Percentiles rank a stretch among this genome's conserved stretches.
These are phyloP conservation scores for Beauveria caledonica DNA, from an alignment of 2,329 filamentous ascomycete species.

Conservation along the genomic window DNA sequence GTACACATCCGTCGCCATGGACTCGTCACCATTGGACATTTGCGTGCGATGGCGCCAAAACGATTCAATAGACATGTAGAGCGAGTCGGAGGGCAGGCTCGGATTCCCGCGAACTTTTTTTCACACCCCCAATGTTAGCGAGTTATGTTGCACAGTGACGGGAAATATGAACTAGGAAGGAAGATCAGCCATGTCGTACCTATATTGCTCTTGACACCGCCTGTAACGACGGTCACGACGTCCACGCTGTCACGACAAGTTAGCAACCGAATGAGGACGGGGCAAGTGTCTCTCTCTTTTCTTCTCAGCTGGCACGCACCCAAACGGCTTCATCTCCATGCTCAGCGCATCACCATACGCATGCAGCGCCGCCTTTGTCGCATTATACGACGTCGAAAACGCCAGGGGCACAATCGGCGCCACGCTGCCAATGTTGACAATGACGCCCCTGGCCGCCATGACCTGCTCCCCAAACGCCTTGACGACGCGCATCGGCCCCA, in stretches of 20 bases:
- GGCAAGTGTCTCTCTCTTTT: too few relatives aligned
- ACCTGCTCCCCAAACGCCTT: constrained; percentile 16
- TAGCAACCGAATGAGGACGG: neutral
- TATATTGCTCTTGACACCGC: constrained; percentile 15
- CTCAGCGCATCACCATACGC: constrained; percentile 16
- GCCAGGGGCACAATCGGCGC: constrained; percentile 17
- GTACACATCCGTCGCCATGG: constrained; percentile 13
- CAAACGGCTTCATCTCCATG: constrained; percentile 19
- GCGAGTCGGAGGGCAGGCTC: constrained; percentile 11
- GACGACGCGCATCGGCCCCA: constrained; percentile 16
- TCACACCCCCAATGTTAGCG: neutral
- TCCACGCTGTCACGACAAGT: constrained; percentile 11
- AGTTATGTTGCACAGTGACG: neutral
- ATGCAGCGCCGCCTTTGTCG: constrained; percentile 18
- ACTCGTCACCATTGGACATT: constrained; percentile 1
- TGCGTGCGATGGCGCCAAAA: constrained; percentile 13
- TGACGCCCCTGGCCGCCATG: constrained; percentile 17
- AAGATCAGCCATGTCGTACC: constrained; percentile 3
- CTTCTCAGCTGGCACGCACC: constrained; percentile 12
- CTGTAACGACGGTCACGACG: constrained; percentile 14
- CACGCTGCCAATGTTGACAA: constrained; percentile 20
- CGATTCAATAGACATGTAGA: constrained; percentile 10
- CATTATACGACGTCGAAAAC: constrained; percentile 17
- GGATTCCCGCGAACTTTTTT: constrained; percentile 12
- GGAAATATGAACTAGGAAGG: too few relatives aligned